These are phyloP conservation scores for Houttuynia cordata DNA, from an alignment of 164 flowering plant genomes.

Conservation along the genomic window DNA sequence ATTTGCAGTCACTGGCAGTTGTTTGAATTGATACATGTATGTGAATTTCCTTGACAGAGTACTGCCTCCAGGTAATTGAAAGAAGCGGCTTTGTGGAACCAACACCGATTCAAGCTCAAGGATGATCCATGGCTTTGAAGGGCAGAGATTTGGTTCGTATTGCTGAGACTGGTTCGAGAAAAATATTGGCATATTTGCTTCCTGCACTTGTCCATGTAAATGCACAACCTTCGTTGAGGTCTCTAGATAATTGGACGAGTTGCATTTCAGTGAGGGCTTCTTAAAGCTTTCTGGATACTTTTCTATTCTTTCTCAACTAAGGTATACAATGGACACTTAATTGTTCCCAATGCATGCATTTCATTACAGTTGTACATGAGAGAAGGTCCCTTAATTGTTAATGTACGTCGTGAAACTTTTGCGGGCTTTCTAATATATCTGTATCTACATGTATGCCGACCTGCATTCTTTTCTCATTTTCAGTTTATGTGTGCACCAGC, in stretches of 20 bases:
- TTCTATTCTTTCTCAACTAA: slow-evolving; percentile 36
- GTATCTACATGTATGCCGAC: slow-evolving; percentile 48
- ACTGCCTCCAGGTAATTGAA: too few relatives aligned
- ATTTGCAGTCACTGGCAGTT: too few relatives aligned
- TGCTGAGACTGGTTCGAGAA: too few relatives aligned
- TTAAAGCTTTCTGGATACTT: slow-evolving; percentile 63
- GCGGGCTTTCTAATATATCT: slow-evolving; percentile 86
- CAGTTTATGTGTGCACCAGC: slow-evolving; percentile 17
- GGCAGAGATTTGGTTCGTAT: too few relatives aligned
- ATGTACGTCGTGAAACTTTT: slow-evolving; percentile 10
- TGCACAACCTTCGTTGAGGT: too few relatives aligned
- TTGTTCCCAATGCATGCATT: not conserved
- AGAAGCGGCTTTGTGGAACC: too few relatives aligned
- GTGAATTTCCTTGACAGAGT: too few relatives aligned
- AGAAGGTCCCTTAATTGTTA: not conserved
- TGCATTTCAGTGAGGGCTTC: slow-evolving; percentile 38
- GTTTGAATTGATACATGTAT: too few relatives aligned
- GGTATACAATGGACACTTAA: slow-evolving; percentile 26
- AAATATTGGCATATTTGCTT: too few relatives aligned
- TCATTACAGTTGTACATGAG: not conserved
- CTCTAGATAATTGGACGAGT: slow-evolving; percentile 29
- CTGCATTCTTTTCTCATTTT: not conserved
- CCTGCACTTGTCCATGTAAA: too few relatives aligned
- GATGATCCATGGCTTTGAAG: too few relatives aligned
- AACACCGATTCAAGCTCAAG: too few relatives aligned